Percentiles rank a stretch among this genome's conserved stretches.
These are phyloP conservation scores for Huntiella savannae DNA, from an alignment of 2,329 filamentous ascomycete genomes.

Conservation along the genomic window DNA sequence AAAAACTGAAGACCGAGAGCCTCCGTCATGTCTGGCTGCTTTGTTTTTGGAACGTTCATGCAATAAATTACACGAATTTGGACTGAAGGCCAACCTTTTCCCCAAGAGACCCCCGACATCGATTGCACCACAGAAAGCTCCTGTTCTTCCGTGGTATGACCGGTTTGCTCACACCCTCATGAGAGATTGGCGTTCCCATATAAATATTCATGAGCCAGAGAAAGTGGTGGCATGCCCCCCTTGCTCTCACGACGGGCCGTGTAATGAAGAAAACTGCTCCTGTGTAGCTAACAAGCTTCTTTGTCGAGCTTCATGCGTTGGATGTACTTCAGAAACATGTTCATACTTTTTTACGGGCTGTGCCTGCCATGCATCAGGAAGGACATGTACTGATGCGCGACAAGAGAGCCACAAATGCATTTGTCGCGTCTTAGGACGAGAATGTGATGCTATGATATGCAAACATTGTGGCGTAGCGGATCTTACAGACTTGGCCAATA, in stretches of 20 bases:
- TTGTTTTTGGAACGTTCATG: conserved; percentile 10
- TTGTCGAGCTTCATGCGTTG: conserved; percentile 51
- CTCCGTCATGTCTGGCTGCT: conserved; percentile 8
- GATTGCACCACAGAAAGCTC: conserved; percentile 14
- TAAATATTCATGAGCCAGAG: conserved; percentile 34
- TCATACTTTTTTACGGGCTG: conserved; percentile 48
- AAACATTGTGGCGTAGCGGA: conserved; percentile 39
- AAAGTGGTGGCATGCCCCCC: conserved; percentile 40
- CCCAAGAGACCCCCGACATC: not conserved
- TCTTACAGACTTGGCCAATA: conserved; percentile 4
- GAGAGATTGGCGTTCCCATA: conserved; percentile 36
- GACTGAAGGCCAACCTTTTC: not conserved
- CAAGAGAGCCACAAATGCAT: conserved; percentile 39
- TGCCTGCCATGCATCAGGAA: conserved; percentile 41
- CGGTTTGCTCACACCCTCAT: conserved; percentile 33
- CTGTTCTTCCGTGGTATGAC: conserved; percentile 35
- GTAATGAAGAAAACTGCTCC: conserved; percentile 37
- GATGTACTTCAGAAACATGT: conserved; percentile 39
- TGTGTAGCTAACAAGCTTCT: conserved; percentile 43
- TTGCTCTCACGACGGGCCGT: conserved; percentile 52
- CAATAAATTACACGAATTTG: not conserved
- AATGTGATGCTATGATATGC: conserved; percentile 66
- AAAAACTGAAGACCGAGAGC: not conserved
- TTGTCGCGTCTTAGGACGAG: conserved; percentile 52
- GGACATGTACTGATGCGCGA: conserved; percentile 32